Percentiles rank a stretch among this genome's conserved stretches.
Conservation (phyloP, 164 flowering plant species). For the Annona cherimola region DNA sequence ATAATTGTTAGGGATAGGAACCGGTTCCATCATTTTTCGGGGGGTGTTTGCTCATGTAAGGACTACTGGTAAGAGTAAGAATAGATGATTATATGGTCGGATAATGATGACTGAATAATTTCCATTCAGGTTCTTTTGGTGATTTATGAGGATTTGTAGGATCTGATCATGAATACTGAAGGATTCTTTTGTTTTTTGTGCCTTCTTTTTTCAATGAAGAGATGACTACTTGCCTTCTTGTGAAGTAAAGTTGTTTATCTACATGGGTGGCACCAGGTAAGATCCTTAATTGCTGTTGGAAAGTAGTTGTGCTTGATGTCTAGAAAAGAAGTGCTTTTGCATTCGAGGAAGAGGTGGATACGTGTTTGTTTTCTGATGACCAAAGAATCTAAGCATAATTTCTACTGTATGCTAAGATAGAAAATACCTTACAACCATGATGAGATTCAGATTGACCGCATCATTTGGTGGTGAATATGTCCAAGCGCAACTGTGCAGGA, state of each 20-base stretch:
- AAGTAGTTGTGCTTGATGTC: no score
- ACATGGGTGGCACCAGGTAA: not conserved
- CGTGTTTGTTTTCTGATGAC: no score
- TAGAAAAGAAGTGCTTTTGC: no score
- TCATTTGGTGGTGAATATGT: no score
- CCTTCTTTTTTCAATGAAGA: not conserved
- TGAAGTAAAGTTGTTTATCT: not conserved
- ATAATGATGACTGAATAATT: not conserved
- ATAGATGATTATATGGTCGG: not conserved
- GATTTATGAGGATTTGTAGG: not conserved
- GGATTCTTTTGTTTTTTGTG: not conserved
- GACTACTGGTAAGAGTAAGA: constrained; percentile 28
- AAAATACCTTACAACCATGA: no score
- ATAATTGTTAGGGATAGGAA: constrained; percentile 34
- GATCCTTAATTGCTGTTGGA: not conserved
- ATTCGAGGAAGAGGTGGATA: no score
- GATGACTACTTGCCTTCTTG: not conserved
- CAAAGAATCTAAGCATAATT: no score
- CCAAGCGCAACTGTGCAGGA: no score
- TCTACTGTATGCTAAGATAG: no score
- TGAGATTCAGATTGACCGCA: no score
- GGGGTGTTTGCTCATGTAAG: constrained; percentile 30
- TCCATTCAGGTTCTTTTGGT: not conserved
- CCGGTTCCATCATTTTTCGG: constrained; percentile 38
- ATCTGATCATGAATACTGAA: no score